phyloP scores from a whole-genome alignment of 306 rosid genomes.

The Acacia crassicarpa region DNA sequence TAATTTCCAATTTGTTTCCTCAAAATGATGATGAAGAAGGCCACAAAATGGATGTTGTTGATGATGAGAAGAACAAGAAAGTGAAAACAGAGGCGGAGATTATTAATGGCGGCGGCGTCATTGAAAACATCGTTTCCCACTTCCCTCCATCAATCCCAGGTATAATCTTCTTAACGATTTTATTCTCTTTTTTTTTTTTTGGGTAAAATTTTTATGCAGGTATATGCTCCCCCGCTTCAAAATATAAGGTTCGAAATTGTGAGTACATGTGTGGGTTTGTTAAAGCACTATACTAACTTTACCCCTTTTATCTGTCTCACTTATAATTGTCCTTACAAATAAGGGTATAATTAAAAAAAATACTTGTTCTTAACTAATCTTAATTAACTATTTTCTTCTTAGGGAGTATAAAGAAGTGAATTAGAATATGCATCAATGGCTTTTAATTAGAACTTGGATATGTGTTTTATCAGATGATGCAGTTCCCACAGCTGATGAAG shows the following conservation, averaged over 20 bases:
- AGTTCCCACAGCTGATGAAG: constrained; percentile 48
- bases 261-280: no score
- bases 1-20: constrained; percentile 41
- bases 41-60: constrained; percentile 15
- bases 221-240: no score
- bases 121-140: constrained; percentile 37
- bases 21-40: constrained; percentile 9
- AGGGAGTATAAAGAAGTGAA: not conserved
- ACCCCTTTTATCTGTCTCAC: no score
- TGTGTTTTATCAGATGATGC: constrained; percentile 35
- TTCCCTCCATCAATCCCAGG: constrained; percentile 40
- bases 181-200: not conserved
- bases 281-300: no score
- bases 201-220: no score
- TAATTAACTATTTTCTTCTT: no score
- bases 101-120: constrained; percentile 26
- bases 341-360: no score
- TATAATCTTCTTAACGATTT: no score
- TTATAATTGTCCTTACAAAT: no score
- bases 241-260: no score
- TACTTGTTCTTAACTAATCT: no score
- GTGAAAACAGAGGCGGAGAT: constrained; percentile 29
- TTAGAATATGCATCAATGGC: not conserved
- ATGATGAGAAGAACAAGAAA: not conserved
- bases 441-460: not conserved